Evolutionary conservation across 345 rosid species (phyloP), one percentile per base, ranked within the genome.

Genomic region (Mercurialis annua): DNA sequence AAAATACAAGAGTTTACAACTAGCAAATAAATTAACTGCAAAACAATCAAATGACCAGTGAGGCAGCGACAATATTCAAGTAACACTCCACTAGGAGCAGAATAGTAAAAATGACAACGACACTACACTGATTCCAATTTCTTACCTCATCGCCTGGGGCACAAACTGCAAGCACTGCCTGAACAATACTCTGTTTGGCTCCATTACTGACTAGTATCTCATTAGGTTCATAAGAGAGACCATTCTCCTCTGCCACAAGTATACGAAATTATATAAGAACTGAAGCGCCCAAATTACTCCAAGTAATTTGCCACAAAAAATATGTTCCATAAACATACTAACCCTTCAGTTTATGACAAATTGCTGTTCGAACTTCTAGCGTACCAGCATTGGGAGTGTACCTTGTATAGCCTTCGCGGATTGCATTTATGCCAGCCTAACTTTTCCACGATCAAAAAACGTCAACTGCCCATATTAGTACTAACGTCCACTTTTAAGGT

Each of bases 111-210:
- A 11, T 18, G 27, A 71, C 10, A 16, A 44, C 40, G 6, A 54
- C 12, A 54, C 12, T 10, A 55, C 11, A 10, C 18, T 40, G 10
- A 69, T 20, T 52, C 20, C 16, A 48, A 59, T 40, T 55, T 61
- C 50, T 61, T 62, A 93, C 99, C 97, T 94, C 99, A 78, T 94
- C 99, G 18, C 98, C 98, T 0, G 96, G 98, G 24, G 92, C 84
- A 74, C 98, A 94, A 72, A 92, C 97, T 4, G 99, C 99, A 69
- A 87, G 81, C 30, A 86, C 85, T 14, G 99, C 98, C 79, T 94
- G 98, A 62, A 80, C 60, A 57, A 76, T 67, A 70, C 93, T 62
- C 79, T 94, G 99, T 76, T 94, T 94, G 46, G 99, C 99, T 67
- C 99, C 98, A 78, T 94, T 94, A 69, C 99, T 94, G 64, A 94